These are phyloP conservation scores for Limnomonas spitsbergensis DNA, from an alignment of 139 green algal genomes.

Conservation along the genomic window DNA sequence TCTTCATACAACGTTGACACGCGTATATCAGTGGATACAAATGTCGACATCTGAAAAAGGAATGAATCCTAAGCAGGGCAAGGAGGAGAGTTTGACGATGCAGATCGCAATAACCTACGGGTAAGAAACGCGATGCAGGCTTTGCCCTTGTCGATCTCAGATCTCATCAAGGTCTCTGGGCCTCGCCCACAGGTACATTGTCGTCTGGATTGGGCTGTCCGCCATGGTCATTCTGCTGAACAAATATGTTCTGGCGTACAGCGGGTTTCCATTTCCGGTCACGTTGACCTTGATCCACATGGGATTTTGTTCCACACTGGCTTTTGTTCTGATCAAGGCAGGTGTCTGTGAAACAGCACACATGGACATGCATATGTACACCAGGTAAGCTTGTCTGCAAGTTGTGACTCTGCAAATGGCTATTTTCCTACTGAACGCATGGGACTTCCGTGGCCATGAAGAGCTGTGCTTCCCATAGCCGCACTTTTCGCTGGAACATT, in stretches of 20 bases:
- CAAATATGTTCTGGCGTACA: constrained; percentile 66
- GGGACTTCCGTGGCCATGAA: neutral
- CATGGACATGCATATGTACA: constrained; percentile 34
- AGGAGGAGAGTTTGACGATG: constrained; percentile 3
- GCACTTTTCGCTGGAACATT: constrained; percentile 81
- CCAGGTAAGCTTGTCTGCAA: constrained; percentile 18
- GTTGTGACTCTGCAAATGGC: neutral
- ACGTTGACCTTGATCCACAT: constrained; percentile 61
- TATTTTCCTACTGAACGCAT: no score
- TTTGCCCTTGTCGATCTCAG: neutral
- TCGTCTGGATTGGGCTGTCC: constrained; percentile 44
- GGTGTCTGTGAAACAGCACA: constrained; percentile 20
- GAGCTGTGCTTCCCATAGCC: constrained; percentile 76
- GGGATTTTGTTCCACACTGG: constrained; percentile 46
- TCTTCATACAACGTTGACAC: no score
- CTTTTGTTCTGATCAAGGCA: constrained; percentile 26
- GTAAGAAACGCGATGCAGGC: neutral
- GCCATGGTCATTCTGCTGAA: constrained; percentile 66
- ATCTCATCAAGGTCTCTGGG: neutral
- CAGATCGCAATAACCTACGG: constrained; percentile 13
- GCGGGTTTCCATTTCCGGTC: constrained; percentile 61
- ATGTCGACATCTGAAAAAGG: constrained; percentile 1
- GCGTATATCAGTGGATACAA: no score
- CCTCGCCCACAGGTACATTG: constrained; percentile 28
- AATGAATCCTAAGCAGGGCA: neutral